Base-by-base conservation (phyloP, 306 rosid species). In the Fagus sylvatica region DNA sequence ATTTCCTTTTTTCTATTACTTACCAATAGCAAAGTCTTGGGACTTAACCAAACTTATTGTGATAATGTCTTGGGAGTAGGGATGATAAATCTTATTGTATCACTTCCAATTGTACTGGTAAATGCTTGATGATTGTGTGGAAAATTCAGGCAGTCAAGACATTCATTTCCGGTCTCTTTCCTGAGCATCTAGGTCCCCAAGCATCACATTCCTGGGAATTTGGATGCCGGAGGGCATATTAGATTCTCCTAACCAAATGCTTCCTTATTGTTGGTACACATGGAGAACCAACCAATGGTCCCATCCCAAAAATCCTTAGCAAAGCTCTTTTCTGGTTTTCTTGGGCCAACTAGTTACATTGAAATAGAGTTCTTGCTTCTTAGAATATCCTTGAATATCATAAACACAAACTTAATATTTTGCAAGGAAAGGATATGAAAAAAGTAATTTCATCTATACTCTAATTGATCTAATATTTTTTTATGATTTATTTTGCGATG, bases 401-500 rank as follows among this genome's bases (percentile, higher is more conserved):
- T 34, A 64, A 16, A 36, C 1, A 30, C 65, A 78, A 22, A 22
- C 28, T 0, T 66, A 62, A 2, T 37, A 64, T 74, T 65, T 66
- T 64, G 43, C 13, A 2, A 61, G 4, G 36, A 74, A 49, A 73
- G 66, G 16, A 71, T n/a, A 3, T 42, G 70, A 2, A 11, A 62
- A 11, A 10, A 71, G 22, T n/a, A 41, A 74, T 46, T 72, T 79
- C 74, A 4, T 60, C 6, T 49, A 17, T 66, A 61, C 39, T 53
- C n/a, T 46, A 76, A 40, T 42, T 61, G 17, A 57, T 60, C 73
- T 72, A n/a, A 77, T 72, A 54, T 74, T 53, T 22, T 76, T 34
- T 39, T 73, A 60, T 59, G 60, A 55, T 61, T 68, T 73, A 64
- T 72, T 46, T 46, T 74, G 49, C 68, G 10, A 16, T 80, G 88